Conservation (phyloP, 768 basidiomycete genomes). For the Vararia minispora region DNA sequence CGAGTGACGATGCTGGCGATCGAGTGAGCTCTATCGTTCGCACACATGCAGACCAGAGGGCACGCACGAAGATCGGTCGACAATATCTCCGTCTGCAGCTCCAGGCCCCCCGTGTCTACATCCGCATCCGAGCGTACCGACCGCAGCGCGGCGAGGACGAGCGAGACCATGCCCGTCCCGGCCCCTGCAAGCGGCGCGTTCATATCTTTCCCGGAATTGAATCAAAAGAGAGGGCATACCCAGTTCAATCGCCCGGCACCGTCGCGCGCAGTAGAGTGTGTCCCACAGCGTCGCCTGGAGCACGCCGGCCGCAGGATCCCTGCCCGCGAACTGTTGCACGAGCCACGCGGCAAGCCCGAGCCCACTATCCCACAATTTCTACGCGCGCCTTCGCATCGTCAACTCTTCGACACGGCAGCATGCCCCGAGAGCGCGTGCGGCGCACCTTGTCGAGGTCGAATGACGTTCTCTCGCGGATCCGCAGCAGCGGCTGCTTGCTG, state of each 20-base stretch:
- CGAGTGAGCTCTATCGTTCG: neutral
- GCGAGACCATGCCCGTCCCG: conserved; percentile 75
- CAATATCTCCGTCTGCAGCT: neutral
- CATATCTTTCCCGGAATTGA: too few relatives aligned
- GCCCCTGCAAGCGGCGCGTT: conserved; percentile 55
- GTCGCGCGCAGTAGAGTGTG: conserved; percentile 22
- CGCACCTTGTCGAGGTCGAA: conserved; percentile 90
- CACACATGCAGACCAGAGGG: neutral
- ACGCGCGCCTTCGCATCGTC: conserved; percentile 16
- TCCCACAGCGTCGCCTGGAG: conserved; percentile 29
- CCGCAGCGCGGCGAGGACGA: conserved; percentile 50
- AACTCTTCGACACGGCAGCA: neutral
- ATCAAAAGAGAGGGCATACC: conserved; percentile 30
- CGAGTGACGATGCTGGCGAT: conserved; percentile 65
- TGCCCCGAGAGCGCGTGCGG: neutral
- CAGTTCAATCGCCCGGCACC: conserved; percentile 61
- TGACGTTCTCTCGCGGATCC: conserved; percentile 68
- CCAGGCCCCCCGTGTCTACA: neutral
- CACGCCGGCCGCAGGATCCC: conserved; percentile 6
- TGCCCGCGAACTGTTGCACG: conserved; percentile 21
- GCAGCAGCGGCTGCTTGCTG: conserved; percentile 27
- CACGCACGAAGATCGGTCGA: conserved; percentile 15
- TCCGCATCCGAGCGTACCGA: conserved; percentile 19
- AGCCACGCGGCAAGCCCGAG: conserved; percentile 80
- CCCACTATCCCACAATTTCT: conserved; percentile 98